phyloP scores from a whole-genome alignment of 495 filamentous ascomycete species.

The Bryoglossum gracile region DNA sequence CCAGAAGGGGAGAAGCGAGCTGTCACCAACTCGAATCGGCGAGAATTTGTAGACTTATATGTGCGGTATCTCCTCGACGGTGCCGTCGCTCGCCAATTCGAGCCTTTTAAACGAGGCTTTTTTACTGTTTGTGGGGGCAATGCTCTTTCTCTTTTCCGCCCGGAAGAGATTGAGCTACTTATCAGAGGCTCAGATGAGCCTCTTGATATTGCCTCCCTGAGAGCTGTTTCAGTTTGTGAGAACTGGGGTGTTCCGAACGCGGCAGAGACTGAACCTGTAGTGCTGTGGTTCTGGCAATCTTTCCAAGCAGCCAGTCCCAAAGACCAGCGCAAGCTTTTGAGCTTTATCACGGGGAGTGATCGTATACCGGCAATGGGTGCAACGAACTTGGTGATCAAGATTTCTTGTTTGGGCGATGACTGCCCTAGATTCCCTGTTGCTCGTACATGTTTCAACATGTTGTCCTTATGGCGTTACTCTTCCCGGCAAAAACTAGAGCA shows the following conservation, averaged over 20 bases:
- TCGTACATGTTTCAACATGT: slow-evolving; percentile 85
- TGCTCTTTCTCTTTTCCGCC: slow-evolving; percentile 81
- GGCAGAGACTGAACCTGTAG: slow-evolving; percentile 52
- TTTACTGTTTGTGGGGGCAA: slow-evolving; percentile 91
- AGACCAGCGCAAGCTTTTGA: slow-evolving; percentile 70
- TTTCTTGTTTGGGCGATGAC: slow-evolving; percentile 71
- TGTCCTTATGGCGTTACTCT: slow-evolving; percentile 68
- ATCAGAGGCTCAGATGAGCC: slow-evolving; percentile 82
- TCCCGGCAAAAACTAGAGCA: slow-evolving; percentile 57
- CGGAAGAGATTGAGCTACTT: slow-evolving; percentile 88
- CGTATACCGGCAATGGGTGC: slow-evolving; percentile 89
- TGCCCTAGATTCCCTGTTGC: slow-evolving; percentile 71
- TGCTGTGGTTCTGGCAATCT: slow-evolving; percentile 86
- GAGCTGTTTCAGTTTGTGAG: slow-evolving; percentile 75
- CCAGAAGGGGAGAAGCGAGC: slow-evolving; percentile 63
- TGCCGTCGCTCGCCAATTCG: slow-evolving; percentile 74
- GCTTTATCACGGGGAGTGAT: slow-evolving; percentile 91
- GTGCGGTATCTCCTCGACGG: slow-evolving; percentile 75
- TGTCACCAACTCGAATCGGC: slow-evolving; percentile 78
- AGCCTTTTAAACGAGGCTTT: slow-evolving; percentile 93
- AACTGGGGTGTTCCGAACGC: slow-evolving; percentile 53
- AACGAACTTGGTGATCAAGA: slow-evolving; percentile 66
- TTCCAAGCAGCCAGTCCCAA: slow-evolving; percentile 58
- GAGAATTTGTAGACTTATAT: slow-evolving; percentile 86
- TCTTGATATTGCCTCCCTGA: slow-evolving; percentile 69